Base-by-base conservation (phyloP, 306 rosid genomes). In the Begonia masoniana region DNA sequence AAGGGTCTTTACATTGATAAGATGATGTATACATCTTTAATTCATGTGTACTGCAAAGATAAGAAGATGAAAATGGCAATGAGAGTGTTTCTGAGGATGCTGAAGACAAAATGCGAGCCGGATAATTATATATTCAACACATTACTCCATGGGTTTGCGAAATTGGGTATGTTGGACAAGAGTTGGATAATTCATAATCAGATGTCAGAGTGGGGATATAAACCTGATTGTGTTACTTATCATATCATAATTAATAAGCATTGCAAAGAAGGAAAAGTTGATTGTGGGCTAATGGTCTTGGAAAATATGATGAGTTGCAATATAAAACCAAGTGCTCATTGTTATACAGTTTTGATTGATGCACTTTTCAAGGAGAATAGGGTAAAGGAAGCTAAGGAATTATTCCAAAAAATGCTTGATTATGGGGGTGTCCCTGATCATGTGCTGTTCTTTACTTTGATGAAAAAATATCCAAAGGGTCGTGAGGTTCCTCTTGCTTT, bases 351-450 rank as follows among this genome's bases (percentile, higher is more conserved):
- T 56, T 67, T 71, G 68, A 61, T 68, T 31, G 46, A 60, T 39
- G 69, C 74, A 15, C 63, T 76, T 13, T 46, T 52, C 59, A 71
- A 62, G 71, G 66, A 62, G 63, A 68, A 68, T 13, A 61, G 58
- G 63, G 48, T 71, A 24, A 43, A 19, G 46, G 55, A 64, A 66
- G 50, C 43, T 39, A 43, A 41, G 53, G 74, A 56, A n/a, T 54
- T 76, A 51, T 62, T 19, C 50, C 16, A 53, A 52, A 58, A 10
- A 47, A 71, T 76, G 65, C 23, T 71, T 50, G 63, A 57, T 26
- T 60, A 26, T 7, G 74, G 69, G 49, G 68, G 67, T 55, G 35
- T 68, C 57, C 81, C 81, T 63, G 81, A 76, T 64, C 81, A 71
- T 41, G 71, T 76, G 46, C 58, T 76, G 31, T 76, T 63, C 57